A percentile compares a stretch with the other conserved stretches of the same genome.
These are phyloP conservation scores for Corynespora cassiicola DNA, from an alignment of 2,329 filamentous ascomycete species.

Conservation along the genomic window DNA sequence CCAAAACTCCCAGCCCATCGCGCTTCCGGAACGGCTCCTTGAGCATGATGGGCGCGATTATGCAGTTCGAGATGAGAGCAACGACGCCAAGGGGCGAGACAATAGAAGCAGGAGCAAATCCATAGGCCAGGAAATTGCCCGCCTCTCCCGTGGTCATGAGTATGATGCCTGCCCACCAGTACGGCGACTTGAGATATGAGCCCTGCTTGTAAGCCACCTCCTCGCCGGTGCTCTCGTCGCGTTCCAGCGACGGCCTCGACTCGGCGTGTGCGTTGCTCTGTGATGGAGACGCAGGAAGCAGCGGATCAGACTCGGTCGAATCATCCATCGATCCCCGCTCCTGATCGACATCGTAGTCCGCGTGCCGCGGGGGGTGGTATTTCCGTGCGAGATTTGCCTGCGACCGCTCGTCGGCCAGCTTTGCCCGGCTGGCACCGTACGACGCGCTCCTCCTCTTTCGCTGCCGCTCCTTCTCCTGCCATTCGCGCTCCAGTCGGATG, in stretches of 20 bases:
- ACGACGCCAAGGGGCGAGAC: constrained; percentile 97
- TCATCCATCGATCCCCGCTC: constrained; percentile 14
- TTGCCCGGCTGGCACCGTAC: constrained; percentile 54
- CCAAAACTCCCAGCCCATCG: constrained; percentile 86
- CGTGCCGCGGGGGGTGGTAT: constrained; percentile 12
- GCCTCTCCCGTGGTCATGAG: constrained; percentile 92
- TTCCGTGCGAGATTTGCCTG: constrained; percentile 10
- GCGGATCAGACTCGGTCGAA: constrained; percentile 43
- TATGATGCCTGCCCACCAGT: constrained; percentile 95
- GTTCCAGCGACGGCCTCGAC: constrained; percentile 41
- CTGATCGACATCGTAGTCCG: constrained; percentile 4
- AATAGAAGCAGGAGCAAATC: constrained; percentile 96
- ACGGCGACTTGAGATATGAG: constrained; percentile 86
- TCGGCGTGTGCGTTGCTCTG: constrained; percentile 1
- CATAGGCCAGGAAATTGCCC: constrained; percentile 96
- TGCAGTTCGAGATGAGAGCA: constrained; percentile 92
- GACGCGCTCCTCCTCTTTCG: constrained; percentile 30
- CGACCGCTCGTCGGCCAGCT: constrained; percentile 39
- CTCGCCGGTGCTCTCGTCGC: constrained; percentile 47
- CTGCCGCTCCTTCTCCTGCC: constrained; percentile 55
- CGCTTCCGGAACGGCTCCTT: constrained; percentile 86
- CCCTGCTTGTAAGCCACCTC: constrained; percentile 58
- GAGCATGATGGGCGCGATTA: constrained; percentile 93
- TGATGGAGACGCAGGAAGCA: constrained; percentile 19
- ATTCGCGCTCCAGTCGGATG: constrained; percentile 78